Percentiles rank a stretch among this genome's conserved stretches.
phyloP scores from a whole-genome alignment of 169 alveolate species.

The Plasmodium yoelii region DNA sequence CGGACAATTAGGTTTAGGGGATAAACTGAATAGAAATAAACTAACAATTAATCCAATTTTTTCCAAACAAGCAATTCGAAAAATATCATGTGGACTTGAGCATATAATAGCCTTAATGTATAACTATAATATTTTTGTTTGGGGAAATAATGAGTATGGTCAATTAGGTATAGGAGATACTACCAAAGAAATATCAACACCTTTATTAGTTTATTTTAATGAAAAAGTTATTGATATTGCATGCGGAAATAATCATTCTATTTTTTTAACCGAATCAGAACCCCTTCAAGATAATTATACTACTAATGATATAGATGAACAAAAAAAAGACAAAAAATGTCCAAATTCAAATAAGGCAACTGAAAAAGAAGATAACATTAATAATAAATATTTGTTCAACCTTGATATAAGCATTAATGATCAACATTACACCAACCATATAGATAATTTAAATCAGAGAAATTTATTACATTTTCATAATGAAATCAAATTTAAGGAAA shows the following conservation, averaged over 20 bases:
- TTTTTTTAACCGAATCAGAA: slow-evolving; percentile 70
- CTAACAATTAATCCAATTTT: slow-evolving; percentile 59
- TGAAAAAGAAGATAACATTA: slow-evolving; percentile 8
- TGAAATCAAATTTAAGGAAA: neutral
- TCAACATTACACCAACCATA: neutral
- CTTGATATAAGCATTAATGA: slow-evolving; percentile 58
- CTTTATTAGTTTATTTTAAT: slow-evolving; percentile 61
- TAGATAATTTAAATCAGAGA: neutral
- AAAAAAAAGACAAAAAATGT: slow-evolving; percentile 2
- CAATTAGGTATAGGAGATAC: slow-evolving; percentile 90
- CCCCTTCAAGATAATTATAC: neutral
- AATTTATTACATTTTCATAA: neutral
- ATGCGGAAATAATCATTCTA: slow-evolving; percentile 54
- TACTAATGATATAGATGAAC: neutral
- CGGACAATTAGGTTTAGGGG: slow-evolving; percentile 71
- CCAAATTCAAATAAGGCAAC: neutral
- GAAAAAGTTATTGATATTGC: slow-evolving; percentile 69
- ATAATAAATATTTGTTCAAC: slow-evolving; percentile 7
- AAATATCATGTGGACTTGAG: slow-evolving; percentile 91
- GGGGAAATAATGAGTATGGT: slow-evolving; percentile 96
- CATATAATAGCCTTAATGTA: slow-evolving; percentile 89
- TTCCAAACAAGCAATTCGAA: slow-evolving; percentile 80
- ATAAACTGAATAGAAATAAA: slow-evolving; percentile 59
- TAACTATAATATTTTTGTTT: slow-evolving; percentile 91
- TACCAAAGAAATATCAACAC: slow-evolving; percentile 59